phyloP scores from a whole-genome alignment of 2,329 filamentous ascomycete species.

The Neofusicoccum cordaticola region DNA sequence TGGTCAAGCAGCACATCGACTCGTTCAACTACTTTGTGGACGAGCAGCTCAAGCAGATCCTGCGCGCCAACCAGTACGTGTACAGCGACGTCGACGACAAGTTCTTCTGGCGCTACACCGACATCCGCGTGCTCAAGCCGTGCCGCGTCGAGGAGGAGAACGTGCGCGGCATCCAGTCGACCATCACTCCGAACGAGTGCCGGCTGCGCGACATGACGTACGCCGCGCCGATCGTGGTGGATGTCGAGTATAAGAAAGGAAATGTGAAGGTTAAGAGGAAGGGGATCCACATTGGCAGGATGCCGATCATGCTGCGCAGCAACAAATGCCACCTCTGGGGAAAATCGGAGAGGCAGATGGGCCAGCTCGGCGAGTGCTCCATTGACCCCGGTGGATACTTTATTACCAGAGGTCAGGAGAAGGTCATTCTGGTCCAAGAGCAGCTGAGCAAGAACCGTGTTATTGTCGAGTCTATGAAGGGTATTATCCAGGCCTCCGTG shows the following conservation, averaged over 20 bases:
- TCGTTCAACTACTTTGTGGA: constrained; percentile 99
- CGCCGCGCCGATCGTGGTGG: constrained; percentile 87
- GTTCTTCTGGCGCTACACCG: constrained; percentile 87
- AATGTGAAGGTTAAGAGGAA: constrained; percentile 71
- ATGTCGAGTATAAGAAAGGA: constrained; percentile 85
- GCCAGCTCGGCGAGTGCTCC: constrained; percentile 88
- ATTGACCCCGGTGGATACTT: constrained; percentile 97
- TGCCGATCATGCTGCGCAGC: constrained; percentile 96
- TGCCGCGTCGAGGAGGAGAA: constrained; percentile 75
- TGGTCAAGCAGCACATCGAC: constrained; percentile 97
- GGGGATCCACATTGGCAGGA: constrained; percentile 75
- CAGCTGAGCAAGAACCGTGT: constrained; percentile 99
- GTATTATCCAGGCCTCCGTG: constrained; percentile 89
- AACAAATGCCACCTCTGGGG: constrained; percentile 84
- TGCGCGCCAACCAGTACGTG: constrained; percentile 84
- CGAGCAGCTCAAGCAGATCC: constrained; percentile 93
- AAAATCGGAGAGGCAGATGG: constrained; percentile 85
- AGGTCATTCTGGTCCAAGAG: constrained; percentile 97
- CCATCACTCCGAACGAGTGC: constrained; percentile 90
- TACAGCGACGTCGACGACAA: constrained; percentile 88
- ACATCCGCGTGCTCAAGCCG: constrained; percentile 82
- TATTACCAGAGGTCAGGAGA: constrained; percentile 95
- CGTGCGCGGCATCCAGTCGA: constrained; percentile 45
- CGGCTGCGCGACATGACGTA: constrained; percentile 97
- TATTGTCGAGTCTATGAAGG: constrained; percentile 95